phyloP scores from a whole-genome alignment of 2,329 filamentous ascomycete genomes.

The Esteya vermicola region DNA sequence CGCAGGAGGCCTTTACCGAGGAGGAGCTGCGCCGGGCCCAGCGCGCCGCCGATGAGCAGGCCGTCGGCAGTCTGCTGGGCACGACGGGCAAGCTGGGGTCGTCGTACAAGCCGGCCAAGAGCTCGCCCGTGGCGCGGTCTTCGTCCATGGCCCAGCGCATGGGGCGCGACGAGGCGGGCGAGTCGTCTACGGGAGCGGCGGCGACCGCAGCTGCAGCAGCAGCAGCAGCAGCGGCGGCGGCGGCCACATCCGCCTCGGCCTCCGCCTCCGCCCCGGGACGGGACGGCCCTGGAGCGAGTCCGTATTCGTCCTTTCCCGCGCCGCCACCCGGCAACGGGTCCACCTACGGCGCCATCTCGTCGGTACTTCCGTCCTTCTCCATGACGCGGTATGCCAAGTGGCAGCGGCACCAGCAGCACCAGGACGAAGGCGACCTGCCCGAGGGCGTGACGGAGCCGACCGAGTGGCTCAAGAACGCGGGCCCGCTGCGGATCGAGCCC shows the following conservation, averaged over 20 bases:
- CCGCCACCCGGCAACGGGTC: not conserved
- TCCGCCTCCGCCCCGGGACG: too few species aligned
- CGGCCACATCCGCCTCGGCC: too few species aligned
- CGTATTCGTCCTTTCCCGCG: not conserved
- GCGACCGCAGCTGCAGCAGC: constrained; percentile 4
- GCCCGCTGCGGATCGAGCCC: constrained; percentile 82
- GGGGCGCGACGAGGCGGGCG: constrained; percentile 15
- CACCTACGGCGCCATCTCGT: constrained; percentile 45
- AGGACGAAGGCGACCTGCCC: constrained; percentile 40
- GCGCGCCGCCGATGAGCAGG: constrained; percentile 72
- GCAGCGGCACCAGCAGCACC: constrained; percentile 27
- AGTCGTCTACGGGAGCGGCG: not conserved
- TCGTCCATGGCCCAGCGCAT: constrained; percentile 42
- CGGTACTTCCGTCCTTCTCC: constrained; percentile 71
- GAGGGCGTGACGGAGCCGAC: constrained; percentile 78
- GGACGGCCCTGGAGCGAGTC: too few species aligned
- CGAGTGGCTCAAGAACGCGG: constrained; percentile 87
- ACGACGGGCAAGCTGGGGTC: constrained; percentile 26
- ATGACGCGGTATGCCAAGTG: constrained; percentile 59
- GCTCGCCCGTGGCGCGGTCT: constrained; percentile 49
- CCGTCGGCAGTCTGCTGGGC: constrained; percentile 77
- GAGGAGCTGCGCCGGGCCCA: constrained; percentile 75
- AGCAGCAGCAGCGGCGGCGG: constrained; percentile 2
- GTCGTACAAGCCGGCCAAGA: constrained; percentile 44
- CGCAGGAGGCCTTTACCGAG: constrained; percentile 77